Evolutionary conservation across 345 rosid species (phyloP), one percentile per base, ranked within the genome.

Genomic region (Boechera stricta): DNA sequence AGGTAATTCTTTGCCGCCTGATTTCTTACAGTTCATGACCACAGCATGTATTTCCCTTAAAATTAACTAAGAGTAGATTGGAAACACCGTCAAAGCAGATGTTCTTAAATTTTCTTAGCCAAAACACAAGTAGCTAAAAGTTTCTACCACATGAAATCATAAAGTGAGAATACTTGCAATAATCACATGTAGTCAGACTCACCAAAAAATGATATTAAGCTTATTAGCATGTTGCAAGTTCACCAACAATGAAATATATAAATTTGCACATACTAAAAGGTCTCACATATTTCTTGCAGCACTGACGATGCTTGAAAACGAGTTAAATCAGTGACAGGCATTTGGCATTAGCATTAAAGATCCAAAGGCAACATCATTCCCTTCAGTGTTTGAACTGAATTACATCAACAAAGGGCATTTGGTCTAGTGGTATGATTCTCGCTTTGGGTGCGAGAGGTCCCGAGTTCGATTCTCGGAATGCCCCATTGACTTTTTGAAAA

Each of bases 361-460:
- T 38, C 66, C 66, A 61, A 21, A 61, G 48, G 48, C 32, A 61
- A 38, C 66, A 60, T 21, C 21, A 29, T 56, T 38, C 31, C 31
- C 28, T 35, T 58, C 26, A 61, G 10, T 39, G 11, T 39, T 61
- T 61, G 16, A 61, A 11, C 49, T 63, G 49, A 41, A 41, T 1
- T 21, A 31, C 56, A 70, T 57, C 4, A 70, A 7, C 77, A 73
- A 4, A 0, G 72, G 78, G 78, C 72, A 57, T 66, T 74, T 74
- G 59, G 78, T 75, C 60, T 75, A 75, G 79, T 75, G 79, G 79
- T 75, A 75, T 75, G 79, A 75, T 75, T 75, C 79, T 75, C 79
- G 79, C 79, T 75, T 75, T 59, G 74, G 79, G 74, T 67, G 79
- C 38, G 79, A 75, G 74, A 75, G 79, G 68, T 75, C 79, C 74